phyloP scores from a whole-genome alignment of 371 early-diverging fungal species.

The Mucor racemosus region DNA sequence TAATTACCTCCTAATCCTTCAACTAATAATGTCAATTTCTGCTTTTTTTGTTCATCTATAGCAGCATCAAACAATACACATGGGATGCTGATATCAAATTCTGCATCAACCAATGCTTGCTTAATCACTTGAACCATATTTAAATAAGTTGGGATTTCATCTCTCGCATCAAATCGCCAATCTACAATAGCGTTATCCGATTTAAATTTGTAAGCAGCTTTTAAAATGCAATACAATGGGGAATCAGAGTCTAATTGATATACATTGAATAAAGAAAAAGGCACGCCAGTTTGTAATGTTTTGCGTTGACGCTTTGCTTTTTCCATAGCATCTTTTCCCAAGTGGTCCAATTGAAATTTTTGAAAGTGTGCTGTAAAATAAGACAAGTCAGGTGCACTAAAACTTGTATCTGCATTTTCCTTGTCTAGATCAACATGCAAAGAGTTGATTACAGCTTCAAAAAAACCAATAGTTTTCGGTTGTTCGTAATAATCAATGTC shows the following conservation, averaged over 20 bases:
- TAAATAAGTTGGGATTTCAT: conserved; percentile 42
- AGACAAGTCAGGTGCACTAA: conserved; percentile 61
- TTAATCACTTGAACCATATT: conserved; percentile 51
- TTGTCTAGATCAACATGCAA: conserved; percentile 54
- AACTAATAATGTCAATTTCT: conserved; percentile 41
- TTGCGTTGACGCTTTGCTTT: conserved; percentile 21
- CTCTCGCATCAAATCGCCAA: conserved; percentile 62
- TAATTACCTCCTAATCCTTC: conserved; percentile 55
- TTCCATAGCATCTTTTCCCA: conserved; percentile 42
- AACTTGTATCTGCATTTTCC: conserved; percentile 41
- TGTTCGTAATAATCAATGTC: conserved; percentile 56
- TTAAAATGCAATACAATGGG: conserved; percentile 54
- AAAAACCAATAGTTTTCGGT: conserved; percentile 54
- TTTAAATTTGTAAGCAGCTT: conserved; percentile 60
- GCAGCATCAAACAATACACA: conserved; percentile 53
- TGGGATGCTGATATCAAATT: conserved; percentile 39
- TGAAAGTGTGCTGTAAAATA: conserved; percentile 60
- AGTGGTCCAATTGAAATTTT: conserved; percentile 64
- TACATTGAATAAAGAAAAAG: conserved; percentile 55
- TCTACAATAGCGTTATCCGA: conserved; percentile 48
- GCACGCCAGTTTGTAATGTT: conserved; percentile 48
- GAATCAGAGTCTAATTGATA: conserved; percentile 35
- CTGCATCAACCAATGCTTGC: conserved; percentile 35
- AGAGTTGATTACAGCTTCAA: conserved; percentile 51
- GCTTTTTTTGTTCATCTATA: conserved; percentile 46